Evolutionary conservation across 495 filamentous ascomycete species (phyloP), one percentile per base, ranked within the genome.

Genomic region (Cladorrhinum samala): DNA sequence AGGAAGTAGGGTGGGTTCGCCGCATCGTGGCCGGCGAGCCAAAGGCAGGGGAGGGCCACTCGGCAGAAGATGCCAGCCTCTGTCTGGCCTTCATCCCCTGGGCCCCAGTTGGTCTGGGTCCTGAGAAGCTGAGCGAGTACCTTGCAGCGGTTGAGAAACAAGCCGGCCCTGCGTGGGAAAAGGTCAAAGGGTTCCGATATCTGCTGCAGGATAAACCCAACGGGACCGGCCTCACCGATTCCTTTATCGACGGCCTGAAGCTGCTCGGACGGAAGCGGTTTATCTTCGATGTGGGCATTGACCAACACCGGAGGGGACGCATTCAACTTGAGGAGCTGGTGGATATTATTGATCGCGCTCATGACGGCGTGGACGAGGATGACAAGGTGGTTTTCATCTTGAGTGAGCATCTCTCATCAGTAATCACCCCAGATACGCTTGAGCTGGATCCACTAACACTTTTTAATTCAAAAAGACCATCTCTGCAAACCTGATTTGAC

Each of bases 401-500:
- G 54, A 86, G 87, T 91, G 58, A 62, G 80, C 75, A 16, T 46
- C 42, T n/a, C n/a, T 37, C 18, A 14, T 3, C n/a, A n/a, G n/a
- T n/a, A n/a, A n/a, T n/a, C n/a, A n/a, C n/a, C n/a, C n/a, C n/a
- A n/a, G n/a, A n/a, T n/a, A n/a, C n/a, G n/a, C n/a, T n/a, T n/a
- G n/a, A n/a, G n/a, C n/a, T n/a, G n/a, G n/a, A n/a, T n/a, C n/a
- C n/a, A n/a, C n/a, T n/a, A n/a, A n/a, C n/a, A n/a, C n/a, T n/a
- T n/a, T n/a, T n/a, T n/a, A n/a, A n/a, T n/a, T n/a, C n/a, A n/a
- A n/a, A n/a, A n/a, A 88, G 87, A 95, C 63, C 90, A 96, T 66
- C 74, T 96, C 49, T 91, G 88, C 77, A 96, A 96, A 71, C 89
- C 91, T 0, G 82, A 89, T 61, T 71, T 95, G 17, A 77, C 70